A percentile compares a stretch with the other conserved stretches of the same genome.
Evolutionary conservation across 2,329 filamentous ascomycete species (phyloP).

Genomic region (Fusarium sp.): DNA sequence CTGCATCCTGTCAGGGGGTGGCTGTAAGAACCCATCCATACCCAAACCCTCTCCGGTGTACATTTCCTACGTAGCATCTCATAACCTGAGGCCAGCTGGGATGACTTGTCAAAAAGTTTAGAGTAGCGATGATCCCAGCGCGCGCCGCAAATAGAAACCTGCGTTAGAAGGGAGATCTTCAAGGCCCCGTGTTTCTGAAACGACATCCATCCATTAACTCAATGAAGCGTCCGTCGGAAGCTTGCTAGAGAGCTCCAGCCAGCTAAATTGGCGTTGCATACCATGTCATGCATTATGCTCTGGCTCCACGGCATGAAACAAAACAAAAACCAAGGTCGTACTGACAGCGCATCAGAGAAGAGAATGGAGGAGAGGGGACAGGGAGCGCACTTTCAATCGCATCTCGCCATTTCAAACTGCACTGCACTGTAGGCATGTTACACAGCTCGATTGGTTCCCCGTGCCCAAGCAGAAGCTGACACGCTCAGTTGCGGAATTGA

Average conservation of each 20-base stretch:
- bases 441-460: conserved; percentile 8
- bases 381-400: conserved; percentile 9
- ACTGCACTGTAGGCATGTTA: neutral
- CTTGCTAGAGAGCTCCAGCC: conserved; percentile 6
- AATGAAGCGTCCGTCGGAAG: conserved; percentile 8
- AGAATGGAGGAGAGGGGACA: conserved; percentile 14
- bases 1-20: conserved; percentile 36
- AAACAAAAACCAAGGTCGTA: conserved; percentile 35
- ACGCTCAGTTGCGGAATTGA: conserved; percentile 20
- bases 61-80: too few relatives aligned
- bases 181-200: conserved; percentile 30
- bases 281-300: conserved; percentile 42
- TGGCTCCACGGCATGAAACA: conserved; percentile 47
- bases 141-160: conserved; percentile 6
- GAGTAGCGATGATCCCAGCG: conserved; percentile 6
- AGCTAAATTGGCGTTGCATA: conserved; percentile 42
- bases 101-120: conserved; percentile 15
- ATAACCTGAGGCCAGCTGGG: conserved; percentile 26
- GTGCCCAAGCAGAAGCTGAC: conserved; percentile 37
- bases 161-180: conserved; percentile 7
- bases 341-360: conserved; percentile 47
- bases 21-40: conserved; percentile 27
- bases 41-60: neutral
- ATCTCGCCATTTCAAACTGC: conserved; percentile 2
- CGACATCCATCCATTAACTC: conserved; percentile 12